These are phyloP conservation scores for Solanum infundibuliforme DNA, from an alignment of 257 asterid genomes.

Conservation along the genomic window DNA sequence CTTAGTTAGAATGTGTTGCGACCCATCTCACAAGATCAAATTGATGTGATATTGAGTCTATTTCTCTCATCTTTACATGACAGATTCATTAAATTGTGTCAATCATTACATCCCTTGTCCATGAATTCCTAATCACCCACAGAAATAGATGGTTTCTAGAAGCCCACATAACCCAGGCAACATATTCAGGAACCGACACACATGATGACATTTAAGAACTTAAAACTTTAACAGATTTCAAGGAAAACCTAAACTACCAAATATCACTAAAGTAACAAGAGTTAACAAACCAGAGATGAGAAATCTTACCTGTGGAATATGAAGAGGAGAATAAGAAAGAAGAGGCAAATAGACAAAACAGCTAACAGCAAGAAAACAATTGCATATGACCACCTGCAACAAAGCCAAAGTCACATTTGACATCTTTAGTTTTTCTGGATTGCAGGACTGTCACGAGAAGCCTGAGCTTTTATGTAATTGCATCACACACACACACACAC, in stretches of 20 bases:
- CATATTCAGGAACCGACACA: not conserved
- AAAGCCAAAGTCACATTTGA: not conserved
- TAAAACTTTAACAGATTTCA: not conserved
- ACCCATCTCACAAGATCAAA: not conserved
- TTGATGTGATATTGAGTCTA: not conserved
- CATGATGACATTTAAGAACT: not conserved
- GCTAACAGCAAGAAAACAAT: slow-evolving; percentile 59
- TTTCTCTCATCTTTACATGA: not conserved
- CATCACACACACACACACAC: too few species aligned
- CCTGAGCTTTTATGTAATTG: not conserved
- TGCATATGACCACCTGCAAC: slow-evolving; percentile 74
- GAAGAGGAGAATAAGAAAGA: slow-evolving; percentile 73
- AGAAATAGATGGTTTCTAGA: not conserved
- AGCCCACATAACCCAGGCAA: not conserved
- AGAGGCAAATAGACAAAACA: slow-evolving; percentile 43
- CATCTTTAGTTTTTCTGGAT: not conserved
- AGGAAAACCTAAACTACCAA: not conserved
- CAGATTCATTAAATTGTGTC: not conserved
- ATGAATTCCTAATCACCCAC: not conserved
- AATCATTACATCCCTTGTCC: not conserved
- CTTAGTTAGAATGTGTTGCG: not conserved
- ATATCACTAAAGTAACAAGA: not conserved
- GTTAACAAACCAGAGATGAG: not conserved
- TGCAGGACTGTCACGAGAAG: not conserved
- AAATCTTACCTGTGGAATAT: slow-evolving; percentile 59